Evolutionary conservation across 306 rosid genomes (phyloP), one percentile per base, ranked within the genome.

Genomic region (Vachellia collinsii): DNA sequence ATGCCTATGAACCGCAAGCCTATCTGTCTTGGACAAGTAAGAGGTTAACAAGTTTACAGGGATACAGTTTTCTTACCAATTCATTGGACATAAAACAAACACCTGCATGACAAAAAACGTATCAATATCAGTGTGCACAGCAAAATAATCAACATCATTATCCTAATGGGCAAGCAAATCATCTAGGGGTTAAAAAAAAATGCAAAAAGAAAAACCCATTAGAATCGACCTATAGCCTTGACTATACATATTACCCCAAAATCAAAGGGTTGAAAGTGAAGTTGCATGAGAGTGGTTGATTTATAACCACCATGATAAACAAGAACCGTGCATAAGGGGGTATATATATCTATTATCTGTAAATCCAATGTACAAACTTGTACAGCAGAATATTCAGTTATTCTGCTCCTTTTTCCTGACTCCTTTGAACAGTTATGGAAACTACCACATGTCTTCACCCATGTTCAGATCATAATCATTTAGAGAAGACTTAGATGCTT

Each of bases 71-170:
- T 79, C 94, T 90, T 84, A 95, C 98, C 98, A 95, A 78, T 85
- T 95, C 99, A 67, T 89, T 95, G 83, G 97, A 93, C 99, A 95
- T 87, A 88, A 93, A 95, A 79, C 99, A 95, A 36, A 93, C 89
- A 80, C 99, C 98, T 95, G 93, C 82, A 81, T 22, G 75, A 75
- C 23, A 53, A 85, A 74, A 29, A 80, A 79, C 53, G 36, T 29
- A 70, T 72, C 69, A 37, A 78, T 63, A 84, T 92, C 85, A 90
- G 83, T 42, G 62, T 48, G 39, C 54, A 66, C 12, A 22, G 48
- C 53, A 77, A 46, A 83, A 37, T 70, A 56, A 79, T 23, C 25
- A 69, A 17, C 72, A 37, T 9, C 11, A 59, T 66, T 14, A 36
- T 62, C 67, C 23, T 22, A 43, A 71, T 63, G 41, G 59, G 14